Conservation (phyloP, 2,329 filamentous ascomycete species). For the Cercospora citrullina region DNA sequence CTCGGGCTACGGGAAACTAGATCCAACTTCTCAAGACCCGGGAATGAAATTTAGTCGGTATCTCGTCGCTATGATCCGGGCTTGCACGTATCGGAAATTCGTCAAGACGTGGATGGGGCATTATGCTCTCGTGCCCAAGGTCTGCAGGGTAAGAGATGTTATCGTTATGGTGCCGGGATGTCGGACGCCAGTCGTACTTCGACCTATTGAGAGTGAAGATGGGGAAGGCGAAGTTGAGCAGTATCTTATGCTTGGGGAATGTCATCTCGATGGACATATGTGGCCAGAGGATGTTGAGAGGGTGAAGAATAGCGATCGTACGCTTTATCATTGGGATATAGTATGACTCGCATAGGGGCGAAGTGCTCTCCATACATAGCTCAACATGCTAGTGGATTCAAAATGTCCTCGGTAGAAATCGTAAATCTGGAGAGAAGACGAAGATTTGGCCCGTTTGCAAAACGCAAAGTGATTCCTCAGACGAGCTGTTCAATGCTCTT, state of each 20-base stretch:
- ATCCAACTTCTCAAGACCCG: not conserved
- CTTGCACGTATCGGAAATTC: not conserved
- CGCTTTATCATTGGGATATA: not conserved
- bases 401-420: too few relatives aligned
- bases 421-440: too few relatives aligned
- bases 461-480: not conserved
- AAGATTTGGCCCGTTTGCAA: too few relatives aligned
- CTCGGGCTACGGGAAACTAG: not conserved
- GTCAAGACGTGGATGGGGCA: not conserved
- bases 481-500: not conserved
- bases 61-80: not conserved
- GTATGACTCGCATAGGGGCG: not conserved
- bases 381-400: too few relatives aligned
- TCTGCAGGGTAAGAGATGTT: not conserved
- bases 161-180: not conserved
- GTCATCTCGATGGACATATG: not conserved
- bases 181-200: not conserved
- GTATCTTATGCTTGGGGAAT: not conserved
- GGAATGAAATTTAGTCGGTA: not conserved
- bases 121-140: not conserved
- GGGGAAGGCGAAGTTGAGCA: too few relatives aligned
- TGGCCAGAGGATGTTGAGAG: not conserved
- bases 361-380: too few relatives aligned
- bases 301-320: not conserved
- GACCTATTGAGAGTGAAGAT: not conserved